A percentile compares a stretch with the other conserved stretches of the same genome.
These are phyloP conservation scores for Marasmius tenuissimus DNA, from an alignment of 1,284 basidiomycete species.

Conservation along the genomic window DNA sequence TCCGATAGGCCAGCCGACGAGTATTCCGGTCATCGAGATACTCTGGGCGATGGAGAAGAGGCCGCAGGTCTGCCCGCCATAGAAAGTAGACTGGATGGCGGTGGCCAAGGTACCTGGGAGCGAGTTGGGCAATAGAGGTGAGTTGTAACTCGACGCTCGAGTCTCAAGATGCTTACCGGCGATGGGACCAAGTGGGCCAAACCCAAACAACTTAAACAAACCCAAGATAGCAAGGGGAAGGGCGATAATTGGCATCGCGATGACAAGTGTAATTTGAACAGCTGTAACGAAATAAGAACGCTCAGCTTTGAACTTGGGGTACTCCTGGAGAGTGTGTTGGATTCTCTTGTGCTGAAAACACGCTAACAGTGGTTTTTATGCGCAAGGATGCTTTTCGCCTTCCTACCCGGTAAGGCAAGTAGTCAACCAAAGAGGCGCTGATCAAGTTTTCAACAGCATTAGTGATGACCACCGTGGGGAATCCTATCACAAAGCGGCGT, in stretches of 20 bases:
- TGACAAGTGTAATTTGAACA: background rate
- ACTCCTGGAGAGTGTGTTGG: background rate
- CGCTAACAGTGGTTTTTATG: too few species aligned
- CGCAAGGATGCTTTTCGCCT: too few species aligned
- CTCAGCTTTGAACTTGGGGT: background rate
- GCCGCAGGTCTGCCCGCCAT: conserved; percentile 2
- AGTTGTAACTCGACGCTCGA: background rate
- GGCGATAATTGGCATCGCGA: background rate
- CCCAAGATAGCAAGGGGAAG: background rate
- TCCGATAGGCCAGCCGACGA: conserved; percentile 1
- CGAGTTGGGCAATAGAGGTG: background rate
- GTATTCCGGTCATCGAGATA: conserved; percentile 6
- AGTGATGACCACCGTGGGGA: too few species aligned
- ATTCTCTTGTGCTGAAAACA: too few species aligned
- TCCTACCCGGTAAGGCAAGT: too few species aligned
- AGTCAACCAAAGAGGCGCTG: too few species aligned
- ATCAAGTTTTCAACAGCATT: too few species aligned
- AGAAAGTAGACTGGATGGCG: conserved; percentile 2
- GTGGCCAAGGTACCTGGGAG: conserved; percentile 5
- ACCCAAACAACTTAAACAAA: conserved; percentile 1
- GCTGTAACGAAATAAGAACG: conserved; percentile 4
- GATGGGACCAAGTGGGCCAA: background rate
- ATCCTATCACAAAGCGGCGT: too few species aligned
- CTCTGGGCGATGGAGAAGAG: conserved; percentile 7
- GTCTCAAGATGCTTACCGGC: background rate